phyloP scores from a whole-genome alignment of 2,329 filamentous ascomycete genomes.

The Fusarium sp. region DNA sequence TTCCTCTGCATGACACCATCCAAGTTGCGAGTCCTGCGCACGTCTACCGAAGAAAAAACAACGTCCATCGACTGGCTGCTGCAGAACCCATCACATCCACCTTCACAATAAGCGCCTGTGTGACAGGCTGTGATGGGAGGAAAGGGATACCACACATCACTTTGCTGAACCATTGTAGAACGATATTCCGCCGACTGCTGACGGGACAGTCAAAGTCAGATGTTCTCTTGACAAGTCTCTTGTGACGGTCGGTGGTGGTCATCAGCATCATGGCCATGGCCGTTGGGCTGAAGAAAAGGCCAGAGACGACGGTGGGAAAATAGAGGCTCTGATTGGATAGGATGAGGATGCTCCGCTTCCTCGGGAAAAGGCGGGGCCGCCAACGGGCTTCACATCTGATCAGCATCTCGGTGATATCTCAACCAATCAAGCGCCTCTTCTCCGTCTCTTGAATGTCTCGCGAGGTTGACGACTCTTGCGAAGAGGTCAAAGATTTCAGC shows the following conservation, averaged over 20 bases:
- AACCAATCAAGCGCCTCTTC: constrained; percentile 24
- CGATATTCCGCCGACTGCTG: constrained; percentile 6
- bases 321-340: constrained; percentile 27
- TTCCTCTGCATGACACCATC: constrained; percentile 45
- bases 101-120: constrained; percentile 35
- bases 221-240: constrained; percentile 24
- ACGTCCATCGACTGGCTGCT: constrained; percentile 16
- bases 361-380: constrained; percentile 33
- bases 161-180: background rate
- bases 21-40: constrained; percentile 29
- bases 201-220: constrained; percentile 27
- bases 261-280: constrained; percentile 28
- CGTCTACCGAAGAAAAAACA: constrained; percentile 9
- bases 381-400: constrained; percentile 37
- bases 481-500: constrained; percentile 15
- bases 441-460: constrained; percentile 7
- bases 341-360: constrained; percentile 13
- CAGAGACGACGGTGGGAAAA: background rate
- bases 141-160: constrained; percentile 26
- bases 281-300: constrained; percentile 25
- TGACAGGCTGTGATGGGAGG: constrained; percentile 19
- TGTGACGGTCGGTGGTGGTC: constrained; percentile 33
- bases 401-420: constrained; percentile 25
- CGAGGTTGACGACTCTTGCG: constrained; percentile 28
- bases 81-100: constrained; percentile 32